Base-by-base conservation (phyloP, 2,329 filamentous ascomycete genomes). In the Graphiopsis chlorocephala region DNA sequence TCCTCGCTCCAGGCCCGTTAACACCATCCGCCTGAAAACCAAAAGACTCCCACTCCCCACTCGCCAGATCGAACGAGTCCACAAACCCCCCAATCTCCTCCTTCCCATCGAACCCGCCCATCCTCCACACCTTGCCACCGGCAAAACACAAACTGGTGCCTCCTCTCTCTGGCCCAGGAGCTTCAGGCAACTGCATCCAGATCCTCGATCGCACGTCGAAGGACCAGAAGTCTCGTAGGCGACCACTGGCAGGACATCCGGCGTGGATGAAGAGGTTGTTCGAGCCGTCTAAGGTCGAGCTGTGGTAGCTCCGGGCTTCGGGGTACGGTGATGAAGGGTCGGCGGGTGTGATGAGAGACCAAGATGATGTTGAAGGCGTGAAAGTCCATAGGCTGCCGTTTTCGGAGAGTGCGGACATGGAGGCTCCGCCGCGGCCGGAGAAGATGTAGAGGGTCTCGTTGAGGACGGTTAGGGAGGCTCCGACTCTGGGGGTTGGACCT, bases 51-150 rank as follows among this genome's bases (percentile, higher is more conserved):
- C 84, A 86, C 0, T 65, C 63, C 45, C 81, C 75, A 0, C 61
- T 68, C 6, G 67, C 67, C 0, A 76, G 69, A 26, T 81, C 74
- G 66, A 79, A 86, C 2, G 90, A 84, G 72, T 96, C 91, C 14
- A 96, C 73, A 65, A 84, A 82, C 0, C 90, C 91, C 17, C 91
- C 91, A 56, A 91, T 81, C 72, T 93, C 90, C 0, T 73, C 79
- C 52, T 83, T 80, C 0, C 90, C 91, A 74, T 94, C 90, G 70
- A 89, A 94, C 0, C 92, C 92, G 67, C 92, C 91, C 80, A 92
- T 93, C 29, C 92, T 85, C 78, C 89, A 96, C 7, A 96, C 76
- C 26, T 86, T 84, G 26, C 85, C 86, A 62, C 84, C 83, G 52
- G 83, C 83, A 61, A 88, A 83, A 1, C 88, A 86, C 28, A 96